These are phyloP conservation scores for Candida gorgasii DNA, from an alignment of 805 yeast species.

Conservation along the genomic window DNA sequence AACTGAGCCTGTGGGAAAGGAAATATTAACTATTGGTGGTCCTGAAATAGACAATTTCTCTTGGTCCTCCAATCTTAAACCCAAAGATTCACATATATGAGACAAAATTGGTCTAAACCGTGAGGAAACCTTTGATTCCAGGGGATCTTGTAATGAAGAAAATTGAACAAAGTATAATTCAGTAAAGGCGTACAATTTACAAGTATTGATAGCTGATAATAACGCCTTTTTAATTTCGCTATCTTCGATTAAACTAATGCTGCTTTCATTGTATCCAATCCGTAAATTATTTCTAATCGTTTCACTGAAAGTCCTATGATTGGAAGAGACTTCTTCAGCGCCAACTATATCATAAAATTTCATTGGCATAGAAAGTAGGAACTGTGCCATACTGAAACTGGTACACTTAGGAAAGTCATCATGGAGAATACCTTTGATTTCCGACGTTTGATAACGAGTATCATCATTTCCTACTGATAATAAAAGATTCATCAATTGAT, in stretches of 20 bases:
- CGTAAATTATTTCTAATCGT: neutral
- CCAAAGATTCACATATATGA: neutral
- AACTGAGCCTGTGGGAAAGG: neutral
- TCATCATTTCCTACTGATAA: neutral
- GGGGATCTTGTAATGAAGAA: no score
- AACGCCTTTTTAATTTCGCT: no score
- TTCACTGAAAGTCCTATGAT: neutral
- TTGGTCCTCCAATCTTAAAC: neutral
- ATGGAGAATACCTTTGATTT: neutral
- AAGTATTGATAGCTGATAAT: neutral
- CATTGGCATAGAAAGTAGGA: neutral
- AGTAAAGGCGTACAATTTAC: neutral
- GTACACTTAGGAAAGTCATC: neutral
- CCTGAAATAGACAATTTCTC: neutral
- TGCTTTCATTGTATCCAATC: neutral
- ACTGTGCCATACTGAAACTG: neutral
- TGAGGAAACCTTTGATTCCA: no score
- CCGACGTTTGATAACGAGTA: neutral
- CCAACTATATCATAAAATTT: neutral
- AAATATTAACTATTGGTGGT: neutral
- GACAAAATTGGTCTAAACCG: no score
- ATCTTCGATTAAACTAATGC: neutral
- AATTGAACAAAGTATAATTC: no score
- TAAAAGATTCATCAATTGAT: neutral
- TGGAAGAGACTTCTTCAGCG: neutral